These are phyloP conservation scores for Primulina tabacum DNA, from an alignment of 257 asterid species.

Conservation along the genomic window DNA sequence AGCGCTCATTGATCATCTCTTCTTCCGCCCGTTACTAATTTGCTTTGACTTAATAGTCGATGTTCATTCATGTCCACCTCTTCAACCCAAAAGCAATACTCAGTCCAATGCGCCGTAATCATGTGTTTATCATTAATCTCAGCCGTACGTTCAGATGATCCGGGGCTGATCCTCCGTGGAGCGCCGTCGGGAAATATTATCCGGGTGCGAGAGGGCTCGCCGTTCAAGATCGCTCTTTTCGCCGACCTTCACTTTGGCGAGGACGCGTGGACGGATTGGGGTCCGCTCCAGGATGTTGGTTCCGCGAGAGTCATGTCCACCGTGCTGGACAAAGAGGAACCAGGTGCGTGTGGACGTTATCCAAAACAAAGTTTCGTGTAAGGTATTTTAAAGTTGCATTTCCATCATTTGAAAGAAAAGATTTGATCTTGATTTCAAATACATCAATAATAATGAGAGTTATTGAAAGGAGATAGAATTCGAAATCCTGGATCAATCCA, in stretches of 20 bases:
- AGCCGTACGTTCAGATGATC: slow-evolving; percentile 19
- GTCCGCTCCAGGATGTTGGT: slow-evolving; percentile 64
- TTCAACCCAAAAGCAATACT: background rate
- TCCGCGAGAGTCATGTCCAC: slow-evolving; percentile 61
- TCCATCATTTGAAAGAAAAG: too few relatives aligned
- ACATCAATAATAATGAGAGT: too few relatives aligned
- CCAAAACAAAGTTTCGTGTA: background rate
- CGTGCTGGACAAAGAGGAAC: slow-evolving; percentile 62
- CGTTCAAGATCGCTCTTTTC: slow-evolving; percentile 69
- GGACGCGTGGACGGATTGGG: slow-evolving; percentile 82
- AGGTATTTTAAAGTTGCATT: too few relatives aligned
- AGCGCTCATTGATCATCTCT: too few relatives aligned
- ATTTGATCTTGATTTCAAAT: too few relatives aligned
- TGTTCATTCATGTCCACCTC: background rate
- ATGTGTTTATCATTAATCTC: slow-evolving; percentile 17
- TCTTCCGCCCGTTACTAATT: too few relatives aligned
- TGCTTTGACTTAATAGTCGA: too few relatives aligned
- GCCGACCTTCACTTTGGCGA: slow-evolving; percentile 96
- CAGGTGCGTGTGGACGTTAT: slow-evolving; percentile 39
- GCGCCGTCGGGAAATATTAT: background rate
- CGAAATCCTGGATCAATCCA: too few relatives aligned
- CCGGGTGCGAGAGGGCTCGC: slow-evolving; percentile 37
- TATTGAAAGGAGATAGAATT: too few relatives aligned
- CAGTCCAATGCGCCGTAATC: background rate
- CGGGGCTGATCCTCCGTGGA: slow-evolving; percentile 3